Conservation (phyloP, 2,329 filamentous ascomycete genomes). For the Talaromyces sp. region DNA sequence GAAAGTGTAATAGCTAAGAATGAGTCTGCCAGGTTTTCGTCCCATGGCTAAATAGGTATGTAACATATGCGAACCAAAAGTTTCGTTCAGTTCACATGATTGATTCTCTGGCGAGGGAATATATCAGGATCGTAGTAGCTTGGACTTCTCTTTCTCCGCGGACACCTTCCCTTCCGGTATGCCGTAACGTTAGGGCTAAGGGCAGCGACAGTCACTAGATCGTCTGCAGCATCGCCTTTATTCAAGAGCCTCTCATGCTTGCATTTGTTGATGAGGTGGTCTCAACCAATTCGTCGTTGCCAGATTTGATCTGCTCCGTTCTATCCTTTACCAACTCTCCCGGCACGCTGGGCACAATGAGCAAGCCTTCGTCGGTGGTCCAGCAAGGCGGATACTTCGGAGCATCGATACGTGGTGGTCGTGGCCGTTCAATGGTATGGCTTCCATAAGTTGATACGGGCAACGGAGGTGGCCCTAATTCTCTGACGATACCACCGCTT, state of each 20-base stretch:
- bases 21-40: not conserved
- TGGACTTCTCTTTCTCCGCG: constrained; percentile 4
- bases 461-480: not conserved
- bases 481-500: not conserved
- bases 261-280: not conserved
- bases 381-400: constrained; percentile 12
- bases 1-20: constrained; percentile 8
- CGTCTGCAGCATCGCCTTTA: not conserved
- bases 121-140: constrained; percentile 14
- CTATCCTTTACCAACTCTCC: not conserved
- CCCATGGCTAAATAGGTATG: constrained; percentile 51
- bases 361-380: constrained; percentile 7
- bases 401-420: not conserved
- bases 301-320: not conserved
- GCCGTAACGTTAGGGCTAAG: constrained; percentile 13
- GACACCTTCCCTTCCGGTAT: constrained; percentile 10
- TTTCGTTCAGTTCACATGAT: constrained; percentile 37
- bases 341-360: constrained; percentile 14
- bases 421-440: not conserved
- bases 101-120: not conserved
- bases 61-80: constrained; percentile 57
- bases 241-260: not conserved
- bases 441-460: not conserved
- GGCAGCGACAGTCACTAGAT: not conserved
- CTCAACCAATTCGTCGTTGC: not conserved